Evolutionary conservation across 805 yeast species (phyloP).

Genomic region (Yarrowia porcina): DNA sequence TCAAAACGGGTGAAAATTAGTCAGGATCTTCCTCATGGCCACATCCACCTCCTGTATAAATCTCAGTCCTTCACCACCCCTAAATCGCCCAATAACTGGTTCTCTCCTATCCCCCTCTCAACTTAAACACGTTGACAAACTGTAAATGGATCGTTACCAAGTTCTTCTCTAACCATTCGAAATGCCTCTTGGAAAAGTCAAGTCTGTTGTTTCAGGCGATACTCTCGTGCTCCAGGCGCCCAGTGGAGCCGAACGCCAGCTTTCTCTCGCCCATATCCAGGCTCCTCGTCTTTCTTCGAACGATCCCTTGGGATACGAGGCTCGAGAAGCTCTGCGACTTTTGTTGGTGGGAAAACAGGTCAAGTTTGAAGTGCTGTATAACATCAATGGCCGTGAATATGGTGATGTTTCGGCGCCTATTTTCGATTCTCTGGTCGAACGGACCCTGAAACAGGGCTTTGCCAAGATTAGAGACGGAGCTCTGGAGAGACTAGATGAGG

Average conservation of each 20-base stretch:
- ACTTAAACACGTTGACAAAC: conserved; percentile 10
- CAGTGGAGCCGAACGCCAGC: conserved; percentile 48
- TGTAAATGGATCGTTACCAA: not conserved
- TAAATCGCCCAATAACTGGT: too few species aligned
- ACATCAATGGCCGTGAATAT: conserved; percentile 53
- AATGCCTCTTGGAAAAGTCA: conserved; percentile 54
- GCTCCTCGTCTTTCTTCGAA: conserved; percentile 49
- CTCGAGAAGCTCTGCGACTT: conserved; percentile 60
- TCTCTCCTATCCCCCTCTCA: too few species aligned
- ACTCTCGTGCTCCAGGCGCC: conserved; percentile 58
- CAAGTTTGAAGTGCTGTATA: conserved; percentile 56
- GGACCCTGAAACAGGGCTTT: conserved; percentile 54
- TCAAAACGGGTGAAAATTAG: not conserved
- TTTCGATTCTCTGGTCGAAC: conserved; percentile 56
- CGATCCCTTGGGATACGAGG: conserved; percentile 50
- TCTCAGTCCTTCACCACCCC: too few species aligned
- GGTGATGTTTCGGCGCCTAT: conserved; percentile 69
- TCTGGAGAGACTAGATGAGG: conserved; percentile 36
- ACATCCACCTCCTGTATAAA: too few species aligned
- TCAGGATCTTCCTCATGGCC: too few species aligned
- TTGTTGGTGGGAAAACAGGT: conserved; percentile 62
- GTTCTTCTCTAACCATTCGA: not conserved
- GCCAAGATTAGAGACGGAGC: conserved; percentile 60
- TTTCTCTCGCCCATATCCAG: conserved; percentile 63
- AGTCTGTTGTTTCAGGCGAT: conserved; percentile 68